Base-by-base conservation (phyloP, 805 yeast species). In the Blastobotrys mokoenaii region DNA sequence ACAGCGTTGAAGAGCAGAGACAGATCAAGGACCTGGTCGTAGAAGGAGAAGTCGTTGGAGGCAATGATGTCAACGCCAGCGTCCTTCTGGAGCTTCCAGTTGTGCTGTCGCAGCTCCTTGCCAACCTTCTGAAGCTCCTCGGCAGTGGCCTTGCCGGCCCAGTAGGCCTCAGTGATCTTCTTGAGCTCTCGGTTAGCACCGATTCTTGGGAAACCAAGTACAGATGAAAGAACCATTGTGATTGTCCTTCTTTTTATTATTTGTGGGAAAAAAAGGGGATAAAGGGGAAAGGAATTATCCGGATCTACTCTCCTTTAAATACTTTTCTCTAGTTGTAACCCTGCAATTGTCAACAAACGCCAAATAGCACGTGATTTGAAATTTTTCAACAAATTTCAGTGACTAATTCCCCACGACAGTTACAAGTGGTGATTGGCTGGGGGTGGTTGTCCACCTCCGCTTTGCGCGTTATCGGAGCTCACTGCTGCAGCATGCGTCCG, bases 101-200 rank as follows among this genome's bases (percentile, higher is more conserved):
- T 93, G 76, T 74, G 74, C 61, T 82, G 89, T 77, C 98, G 84
- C 71, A 93, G 81, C 61, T 86, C 89, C 76, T 89, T 85, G 74
- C 97, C 98, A 61, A 84, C 89, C 63, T 85, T 78, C 69, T 86
- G 71, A 58, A 93, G 80, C 64, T 87, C 95, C 51, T 85, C 97
- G 55, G 77, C 84, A 53, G 83, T 62, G 62, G 82, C 82, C 76
- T 89, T 90, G 68, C 97, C 97, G 59, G 79, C 69, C 98, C 98
- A 93, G 90, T 93, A 93, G 68, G 95, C 84, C 77, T 93, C 98
- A 60, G 98, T 93, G 71, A 87, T 86, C 75, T 93, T 93, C 77
- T 93, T 93, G 72, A 93, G 82, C 77, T 93, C 98, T 81, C 98
- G 93, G 77, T 88, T 88, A 63, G 96, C 93, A 66, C 98, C 98